Percentiles rank a stretch among this genome's conserved stretches.
Evolutionary conservation across 108 stramenopile species (phyloP).

Genomic region (Fragilariopsis cylindrus): DNA sequence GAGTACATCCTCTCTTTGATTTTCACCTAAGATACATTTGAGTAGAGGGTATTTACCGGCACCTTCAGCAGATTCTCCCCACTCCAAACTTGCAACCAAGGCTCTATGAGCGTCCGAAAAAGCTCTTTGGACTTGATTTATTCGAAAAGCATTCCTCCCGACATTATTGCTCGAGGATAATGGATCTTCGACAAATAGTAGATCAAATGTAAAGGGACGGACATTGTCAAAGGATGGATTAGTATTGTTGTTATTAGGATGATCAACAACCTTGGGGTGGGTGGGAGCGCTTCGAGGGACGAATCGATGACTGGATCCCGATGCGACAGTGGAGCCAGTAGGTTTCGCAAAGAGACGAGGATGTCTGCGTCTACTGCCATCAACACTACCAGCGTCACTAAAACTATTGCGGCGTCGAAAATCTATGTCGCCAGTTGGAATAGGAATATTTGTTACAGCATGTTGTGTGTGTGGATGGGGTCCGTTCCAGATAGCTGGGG

Average conservation of each 20-base stretch:
- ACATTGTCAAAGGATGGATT: neutral
- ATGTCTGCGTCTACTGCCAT: slow-evolving; percentile 22
- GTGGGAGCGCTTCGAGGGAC: neutral
- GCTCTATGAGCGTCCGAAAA: slow-evolving; percentile 87
- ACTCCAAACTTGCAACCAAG: slow-evolving; percentile 79
- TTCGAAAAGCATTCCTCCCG: slow-evolving; percentile 92
- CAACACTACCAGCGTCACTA: slow-evolving; percentile 45
- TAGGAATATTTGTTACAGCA: slow-evolving; percentile 14
- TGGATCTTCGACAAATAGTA: slow-evolving; percentile 93
- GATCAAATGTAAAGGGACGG: slow-evolving; percentile 82
- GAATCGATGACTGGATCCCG: slow-evolving; percentile 7
- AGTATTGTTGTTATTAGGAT: neutral
- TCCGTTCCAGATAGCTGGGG: slow-evolving; percentile 18
- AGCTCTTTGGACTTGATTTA: slow-evolving; percentile 84
- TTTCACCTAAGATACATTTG: slow-evolving; percentile 59
- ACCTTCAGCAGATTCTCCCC: slow-evolving; percentile 61
- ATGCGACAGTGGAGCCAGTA: neutral
- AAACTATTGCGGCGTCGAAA: slow-evolving; percentile 50
- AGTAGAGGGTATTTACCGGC: slow-evolving; percentile 60
- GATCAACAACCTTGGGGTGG: too few relatives aligned
- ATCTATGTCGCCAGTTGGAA: slow-evolving; percentile 9
- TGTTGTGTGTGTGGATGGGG: slow-evolving; percentile 4
- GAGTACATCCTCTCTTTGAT: slow-evolving; percentile 75
- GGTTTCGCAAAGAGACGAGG: slow-evolving; percentile 4
- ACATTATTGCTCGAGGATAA: slow-evolving; percentile 89